Evolutionary conservation across 2,329 filamentous ascomycete genomes (phyloP), one percentile per base, ranked within the genome.

Genomic region (Phyllosticta capitalensis): DNA sequence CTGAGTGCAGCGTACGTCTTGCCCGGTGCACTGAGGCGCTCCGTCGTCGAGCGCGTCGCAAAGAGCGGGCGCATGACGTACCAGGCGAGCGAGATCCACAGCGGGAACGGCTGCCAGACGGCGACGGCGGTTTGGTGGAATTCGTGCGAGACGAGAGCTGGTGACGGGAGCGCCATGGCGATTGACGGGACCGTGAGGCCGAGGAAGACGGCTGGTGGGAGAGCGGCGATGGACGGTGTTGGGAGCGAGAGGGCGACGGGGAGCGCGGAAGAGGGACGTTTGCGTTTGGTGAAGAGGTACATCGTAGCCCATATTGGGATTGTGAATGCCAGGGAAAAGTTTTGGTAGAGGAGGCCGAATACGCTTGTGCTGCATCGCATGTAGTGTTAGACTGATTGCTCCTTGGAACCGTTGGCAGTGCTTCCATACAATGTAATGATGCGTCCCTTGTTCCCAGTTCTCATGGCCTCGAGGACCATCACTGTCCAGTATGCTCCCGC

Each of bases 281-380:
- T 12, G 19, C 24, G 20, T 4, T 38, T 45, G 17, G 58, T 55
- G 58, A 59, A 26, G 1, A 59, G 45, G 45, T 49, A 49, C n/a
- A 52, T 24, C n/a, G 55, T 26, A 26, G 9, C 17, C 52, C 53
- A 59, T 26, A 55, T 24, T 24, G 58, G 58, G 53, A 59, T 52
- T 21, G 53, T 59, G 48, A 55, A 26, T 52, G 52, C 58, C 12
- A 55, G 52, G 53, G 58, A 55, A 26, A 59, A 4, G 45, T 59
- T 59, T 52, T 59, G 58, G 24, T 21, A 55, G 14, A 55, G 17
- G 38, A 59, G 38, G 58, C 58, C 58, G 45, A 55, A 45, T 52
- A 55, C 2, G 20, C 48, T 55, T 10, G 58, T 55, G 52, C 58
- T 59, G 52, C n/a, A n/a, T 19, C 9, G 10, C 2, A n/a, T 1